Conservation (phyloP, 805 yeast genomes). For the Wickerhamomyces subpelliculosus region DNA sequence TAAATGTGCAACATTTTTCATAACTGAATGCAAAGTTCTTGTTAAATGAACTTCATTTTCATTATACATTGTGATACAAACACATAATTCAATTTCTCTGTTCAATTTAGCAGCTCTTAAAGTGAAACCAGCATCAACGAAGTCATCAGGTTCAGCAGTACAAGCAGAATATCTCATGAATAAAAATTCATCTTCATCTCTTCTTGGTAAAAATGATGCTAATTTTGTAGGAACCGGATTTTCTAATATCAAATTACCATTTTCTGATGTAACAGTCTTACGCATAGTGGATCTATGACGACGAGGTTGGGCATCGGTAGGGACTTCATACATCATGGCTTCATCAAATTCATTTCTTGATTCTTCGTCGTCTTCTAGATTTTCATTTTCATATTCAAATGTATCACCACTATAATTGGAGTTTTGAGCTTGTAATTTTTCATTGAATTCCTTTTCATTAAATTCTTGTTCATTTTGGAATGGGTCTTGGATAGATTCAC, state of each 20-base stretch:
- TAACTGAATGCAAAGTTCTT: constrained; percentile 89
- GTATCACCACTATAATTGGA: constrained; percentile 28
- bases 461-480: constrained; percentile 20
- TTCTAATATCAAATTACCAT: constrained; percentile 83
- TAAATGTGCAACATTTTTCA: constrained; percentile 85
- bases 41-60: constrained; percentile 89
- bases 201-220: constrained; percentile 74
- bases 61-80: constrained; percentile 96
- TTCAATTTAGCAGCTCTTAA: constrained; percentile 79
- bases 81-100: constrained; percentile 85
- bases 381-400: constrained; percentile 24
- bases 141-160: constrained; percentile 88
- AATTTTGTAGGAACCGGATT: constrained; percentile 92
- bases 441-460: constrained; percentile 18
- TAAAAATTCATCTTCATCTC: constrained; percentile 88
- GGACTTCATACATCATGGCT: constrained; percentile 36
- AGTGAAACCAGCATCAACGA: constrained; percentile 72
- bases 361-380: constrained; percentile 8
- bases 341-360: constrained; percentile 33
- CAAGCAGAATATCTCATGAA: constrained; percentile 98
- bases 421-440: constrained; percentile 12
- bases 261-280: constrained; percentile 67
- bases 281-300: constrained; percentile 63
- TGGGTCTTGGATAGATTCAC: constrained; percentile 6
- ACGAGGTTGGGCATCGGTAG: constrained; percentile 36